Percentiles rank a stretch among this genome's conserved stretches.
phyloP scores from a whole-genome alignment of 1,284 basidiomycete species.

The Trichosporon sp. region DNA sequence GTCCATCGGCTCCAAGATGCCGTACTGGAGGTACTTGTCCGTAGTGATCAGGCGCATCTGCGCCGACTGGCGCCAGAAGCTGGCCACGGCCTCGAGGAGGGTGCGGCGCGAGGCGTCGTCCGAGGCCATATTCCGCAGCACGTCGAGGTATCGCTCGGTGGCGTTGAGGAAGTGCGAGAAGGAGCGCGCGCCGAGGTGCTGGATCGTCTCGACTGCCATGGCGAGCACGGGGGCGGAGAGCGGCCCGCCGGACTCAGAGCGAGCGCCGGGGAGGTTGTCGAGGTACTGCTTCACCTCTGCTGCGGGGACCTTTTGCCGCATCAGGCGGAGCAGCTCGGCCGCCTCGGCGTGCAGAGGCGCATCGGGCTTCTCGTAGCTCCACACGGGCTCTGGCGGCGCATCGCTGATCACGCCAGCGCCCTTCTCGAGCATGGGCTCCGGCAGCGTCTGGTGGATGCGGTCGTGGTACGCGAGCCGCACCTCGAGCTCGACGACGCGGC shows the following conservation, averaged over 20 bases:
- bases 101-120: constrained; percentile 53
- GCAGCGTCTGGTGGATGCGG: constrained; percentile 81
- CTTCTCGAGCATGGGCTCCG: constrained; percentile 60
- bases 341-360: constrained; percentile 75
- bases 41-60: constrained; percentile 87
- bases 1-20: constrained; percentile 90
- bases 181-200: constrained; percentile 86
- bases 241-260: constrained; percentile 44
- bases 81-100: constrained; percentile 62
- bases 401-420: constrained; percentile 59
- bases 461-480: constrained; percentile 90
- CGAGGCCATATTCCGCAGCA: constrained; percentile 68
- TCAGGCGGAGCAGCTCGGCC: constrained; percentile 68
- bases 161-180: constrained; percentile 98
- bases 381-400: constrained; percentile 74
- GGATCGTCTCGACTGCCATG: constrained; percentile 80
- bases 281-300: constrained; percentile 74
- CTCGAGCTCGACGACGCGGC: constrained; percentile 83
- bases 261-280: constrained; percentile 54
- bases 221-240: constrained; percentile 66
- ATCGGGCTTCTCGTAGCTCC: constrained; percentile 72
- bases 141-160: constrained; percentile 88
- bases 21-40: constrained; percentile 98
- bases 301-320: constrained; percentile 63
- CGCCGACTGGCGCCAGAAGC: constrained; percentile 72